These are phyloP conservation scores for Diversispora eburnea DNA, from an alignment of 192 early-diverging fungal genomes.

Conservation along the genomic window DNA sequence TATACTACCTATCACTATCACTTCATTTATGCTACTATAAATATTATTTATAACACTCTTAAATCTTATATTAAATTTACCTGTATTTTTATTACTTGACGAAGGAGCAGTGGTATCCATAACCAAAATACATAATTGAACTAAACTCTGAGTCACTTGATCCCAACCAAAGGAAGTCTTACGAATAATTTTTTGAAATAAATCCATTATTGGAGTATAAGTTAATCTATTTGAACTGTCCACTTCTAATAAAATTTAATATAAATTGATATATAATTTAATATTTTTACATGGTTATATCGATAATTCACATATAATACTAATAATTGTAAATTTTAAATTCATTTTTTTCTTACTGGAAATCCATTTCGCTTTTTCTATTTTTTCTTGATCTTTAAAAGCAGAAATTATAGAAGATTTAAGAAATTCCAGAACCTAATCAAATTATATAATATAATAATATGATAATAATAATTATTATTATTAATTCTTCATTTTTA, in stretches of 20 bases:
- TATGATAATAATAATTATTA: neutral
- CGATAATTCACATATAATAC: neutral
- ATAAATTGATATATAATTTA: neutral
- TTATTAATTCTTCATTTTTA: neutral
- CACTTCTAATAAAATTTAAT: neutral
- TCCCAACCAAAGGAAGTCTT: slow-evolving; percentile 51
- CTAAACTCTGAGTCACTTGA: slow-evolving; percentile 52
- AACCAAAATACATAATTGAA: slow-evolving; percentile 46
- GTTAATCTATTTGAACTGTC: slow-evolving; percentile 33
- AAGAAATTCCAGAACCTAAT: slow-evolving; percentile 44
- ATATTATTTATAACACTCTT: neutral
- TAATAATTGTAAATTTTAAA: no score
- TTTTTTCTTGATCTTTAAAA: slow-evolving; percentile 49
- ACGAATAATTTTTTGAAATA: slow-evolving; percentile 43
- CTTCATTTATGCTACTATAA: neutral
- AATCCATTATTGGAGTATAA: slow-evolving; percentile 22
- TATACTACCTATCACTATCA: neutral
- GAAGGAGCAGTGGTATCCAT: slow-evolving; percentile 45
- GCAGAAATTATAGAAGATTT: slow-evolving; percentile 42
- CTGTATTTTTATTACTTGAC: slow-evolving; percentile 21
- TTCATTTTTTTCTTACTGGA: slow-evolving; percentile 16
- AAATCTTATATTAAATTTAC: no score
- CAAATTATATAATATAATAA: neutral
- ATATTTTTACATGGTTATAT: slow-evolving; percentile 4
- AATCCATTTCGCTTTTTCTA: slow-evolving; percentile 44